These are phyloP conservation scores for Primulina huaijiensis DNA, from an alignment of 257 asterid species.

Conservation along the genomic window DNA sequence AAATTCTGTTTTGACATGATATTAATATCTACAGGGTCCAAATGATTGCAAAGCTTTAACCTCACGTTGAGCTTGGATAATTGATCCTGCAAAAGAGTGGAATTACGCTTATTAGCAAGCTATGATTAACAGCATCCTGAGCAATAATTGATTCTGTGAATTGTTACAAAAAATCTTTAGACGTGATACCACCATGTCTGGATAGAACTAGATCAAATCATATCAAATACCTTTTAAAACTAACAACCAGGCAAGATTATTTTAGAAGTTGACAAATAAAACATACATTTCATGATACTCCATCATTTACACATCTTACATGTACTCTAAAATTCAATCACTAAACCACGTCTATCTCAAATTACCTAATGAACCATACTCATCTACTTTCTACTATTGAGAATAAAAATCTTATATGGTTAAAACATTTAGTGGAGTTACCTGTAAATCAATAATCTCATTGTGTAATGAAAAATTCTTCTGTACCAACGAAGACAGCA, in stretches of 20 bases:
- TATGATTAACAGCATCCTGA: slow-evolving; percentile 18
- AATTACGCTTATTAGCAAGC: slow-evolving; percentile 15
- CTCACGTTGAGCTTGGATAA: slow-evolving; percentile 49
- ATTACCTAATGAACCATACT: background rate
- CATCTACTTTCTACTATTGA: slow-evolving; percentile 2
- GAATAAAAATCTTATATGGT: slow-evolving; percentile 4
- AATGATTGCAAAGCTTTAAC: slow-evolving; percentile 45
- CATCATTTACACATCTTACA: background rate
- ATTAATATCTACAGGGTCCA: slow-evolving; percentile 36
- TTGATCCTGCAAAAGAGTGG: slow-evolving; percentile 49
- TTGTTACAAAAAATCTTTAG: slow-evolving; percentile 1
- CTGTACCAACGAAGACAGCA: slow-evolving; percentile 49
- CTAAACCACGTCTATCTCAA: background rate
- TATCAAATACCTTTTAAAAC: background rate
- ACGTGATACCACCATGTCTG: slow-evolving; percentile 2
- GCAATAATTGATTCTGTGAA: background rate
- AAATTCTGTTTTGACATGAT: slow-evolving; percentile 28
- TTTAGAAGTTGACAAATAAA: background rate
- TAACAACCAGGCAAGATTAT: background rate
- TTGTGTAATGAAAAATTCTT: slow-evolving; percentile 45
- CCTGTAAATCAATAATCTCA: slow-evolving; percentile 61
- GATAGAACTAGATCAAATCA: background rate
- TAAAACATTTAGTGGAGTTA: slow-evolving; percentile 23
- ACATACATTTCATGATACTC: background rate
- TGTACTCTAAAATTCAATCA: slow-evolving; percentile 1